Base-by-base conservation (phyloP, 305 asterid genomes). In the Euphrasia arctica region DNA sequence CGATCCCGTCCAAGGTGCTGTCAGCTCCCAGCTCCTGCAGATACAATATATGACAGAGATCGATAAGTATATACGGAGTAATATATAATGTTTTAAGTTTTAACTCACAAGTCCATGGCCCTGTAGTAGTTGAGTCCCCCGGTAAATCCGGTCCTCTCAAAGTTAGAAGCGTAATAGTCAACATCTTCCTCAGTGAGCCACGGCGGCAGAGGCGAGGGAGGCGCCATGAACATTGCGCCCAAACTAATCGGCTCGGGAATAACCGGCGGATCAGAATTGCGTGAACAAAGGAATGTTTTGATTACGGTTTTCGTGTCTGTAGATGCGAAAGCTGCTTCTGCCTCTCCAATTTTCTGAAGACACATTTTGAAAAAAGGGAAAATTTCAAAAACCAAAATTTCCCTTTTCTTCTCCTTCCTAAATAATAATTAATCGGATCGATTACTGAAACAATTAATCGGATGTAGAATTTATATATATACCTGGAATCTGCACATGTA, bases 1-100 rank as follows among this genome's bases (percentile, higher is more conserved):
- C 3, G 76, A 27, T 34, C 74, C 79, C 0, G 78, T 76, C 84
- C 84, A 79, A 2, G 84, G 65, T 3, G 72, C 82, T 2, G 79
- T 77, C 62, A 76, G 61, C 69, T 79, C 84, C 84, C 84, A 80
- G 43, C 74, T 77, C 75, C 85, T 77, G 52, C 72, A 64, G 11
- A 29, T n/a, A 11, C 14, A 4, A n/a, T n/a, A n/a, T n/a, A n/a
- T n/a, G n/a, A n/a, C n/a, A n/a, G n/a, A n/a, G n/a, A n/a, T n/a
- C n/a, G n/a, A n/a, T n/a, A n/a, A n/a, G n/a, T n/a, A n/a, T n/a
- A n/a, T n/a, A n/a, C n/a, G n/a, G n/a, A n/a, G n/a, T n/a, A n/a
- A n/a, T n/a, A n/a, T n/a, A n/a, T n/a, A n/a, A n/a, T n/a, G n/a
- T n/a, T n/a, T n/a, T n/a, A n/a, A n/a, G n/a, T n/a, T n/a, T n/a